Evolutionary conservation across 2,329 filamentous ascomycete species (phyloP).

Genomic region (Botrytis fabae): DNA sequence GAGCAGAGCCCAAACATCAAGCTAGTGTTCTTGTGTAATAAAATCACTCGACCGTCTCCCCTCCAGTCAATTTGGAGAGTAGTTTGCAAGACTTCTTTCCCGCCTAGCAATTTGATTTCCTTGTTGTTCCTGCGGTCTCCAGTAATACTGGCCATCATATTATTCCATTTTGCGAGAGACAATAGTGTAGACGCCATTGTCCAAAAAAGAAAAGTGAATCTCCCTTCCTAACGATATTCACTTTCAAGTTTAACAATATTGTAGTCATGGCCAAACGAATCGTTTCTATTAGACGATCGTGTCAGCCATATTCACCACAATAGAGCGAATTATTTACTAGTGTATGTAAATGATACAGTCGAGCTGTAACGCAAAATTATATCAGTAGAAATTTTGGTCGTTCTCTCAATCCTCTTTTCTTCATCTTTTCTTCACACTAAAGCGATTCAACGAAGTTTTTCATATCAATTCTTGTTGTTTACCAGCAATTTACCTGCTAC

Average conservation of each 20-base stretch:
- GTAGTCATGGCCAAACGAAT: not conserved
- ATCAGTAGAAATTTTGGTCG: not conserved
- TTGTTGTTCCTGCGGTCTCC: rapidly evolving
- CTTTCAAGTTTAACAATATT: not conserved
- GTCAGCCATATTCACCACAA: not conserved
- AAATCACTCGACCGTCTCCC: not conserved
- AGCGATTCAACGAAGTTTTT: not conserved
- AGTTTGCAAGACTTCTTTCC: not conserved
- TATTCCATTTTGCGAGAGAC: not conserved
- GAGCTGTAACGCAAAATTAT: not conserved
- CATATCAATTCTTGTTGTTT: not conserved
- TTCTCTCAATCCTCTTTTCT: not conserved
- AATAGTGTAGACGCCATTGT: not conserved
- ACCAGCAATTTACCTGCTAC: not conserved
- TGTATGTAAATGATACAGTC: not conserved
- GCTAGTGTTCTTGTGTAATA: not conserved
- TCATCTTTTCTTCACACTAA: not conserved
- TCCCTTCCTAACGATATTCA: not conserved
- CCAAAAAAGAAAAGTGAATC: not conserved
- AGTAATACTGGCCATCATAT: not conserved
- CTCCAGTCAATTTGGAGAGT: not conserved
- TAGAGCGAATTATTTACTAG: not conserved
- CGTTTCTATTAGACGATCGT: not conserved
- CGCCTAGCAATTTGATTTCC: not conserved
- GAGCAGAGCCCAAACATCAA: rapidly evolving